phyloP scores from a whole-genome alignment of 106 monocot genomes.

The Apostasia ramifera region DNA sequence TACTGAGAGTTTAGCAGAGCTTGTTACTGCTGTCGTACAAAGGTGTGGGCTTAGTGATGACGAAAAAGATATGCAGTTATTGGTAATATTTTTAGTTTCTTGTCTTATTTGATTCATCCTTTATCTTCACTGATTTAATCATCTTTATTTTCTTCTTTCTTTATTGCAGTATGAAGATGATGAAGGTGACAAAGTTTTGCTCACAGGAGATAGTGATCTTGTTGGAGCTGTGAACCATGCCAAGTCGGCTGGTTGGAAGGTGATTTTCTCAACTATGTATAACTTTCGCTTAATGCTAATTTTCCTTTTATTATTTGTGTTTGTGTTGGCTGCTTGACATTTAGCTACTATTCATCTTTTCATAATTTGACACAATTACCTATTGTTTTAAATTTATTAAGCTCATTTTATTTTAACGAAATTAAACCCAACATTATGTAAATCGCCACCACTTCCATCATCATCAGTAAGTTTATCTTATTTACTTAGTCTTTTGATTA shows the following conservation, averaged over 20 bases:
- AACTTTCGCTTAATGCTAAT: too few species aligned
- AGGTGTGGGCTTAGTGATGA: constrained; percentile 46
- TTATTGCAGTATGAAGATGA: constrained; percentile 90
- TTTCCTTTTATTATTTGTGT: too few species aligned
- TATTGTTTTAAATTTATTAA: too few species aligned
- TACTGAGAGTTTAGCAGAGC: constrained; percentile 59
- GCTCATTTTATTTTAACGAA: too few species aligned
- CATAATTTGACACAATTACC: too few species aligned
- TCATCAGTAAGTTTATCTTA: too few species aligned
- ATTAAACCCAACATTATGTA: too few species aligned
- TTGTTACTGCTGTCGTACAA: constrained; percentile 45
- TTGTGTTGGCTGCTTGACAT: too few species aligned
- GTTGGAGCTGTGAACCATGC: constrained; percentile 65
- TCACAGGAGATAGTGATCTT: constrained; percentile 73
- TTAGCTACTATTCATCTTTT: too few species aligned
- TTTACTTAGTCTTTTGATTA: too few species aligned
- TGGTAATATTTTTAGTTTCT: constrained; percentile 34
- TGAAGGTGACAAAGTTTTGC: constrained; percentile 79
- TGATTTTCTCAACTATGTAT: constrained; percentile 11
- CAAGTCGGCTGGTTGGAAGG: constrained; percentile 73
- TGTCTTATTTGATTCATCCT: not conserved
- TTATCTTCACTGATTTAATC: not conserved
- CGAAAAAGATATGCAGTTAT: constrained; percentile 34
- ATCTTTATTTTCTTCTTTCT: not conserved
- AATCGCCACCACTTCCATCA: too few species aligned